These are phyloP conservation scores for Flueggea neowawraea DNA, from an alignment of 441 rosid species.

Conservation along the genomic window DNA sequence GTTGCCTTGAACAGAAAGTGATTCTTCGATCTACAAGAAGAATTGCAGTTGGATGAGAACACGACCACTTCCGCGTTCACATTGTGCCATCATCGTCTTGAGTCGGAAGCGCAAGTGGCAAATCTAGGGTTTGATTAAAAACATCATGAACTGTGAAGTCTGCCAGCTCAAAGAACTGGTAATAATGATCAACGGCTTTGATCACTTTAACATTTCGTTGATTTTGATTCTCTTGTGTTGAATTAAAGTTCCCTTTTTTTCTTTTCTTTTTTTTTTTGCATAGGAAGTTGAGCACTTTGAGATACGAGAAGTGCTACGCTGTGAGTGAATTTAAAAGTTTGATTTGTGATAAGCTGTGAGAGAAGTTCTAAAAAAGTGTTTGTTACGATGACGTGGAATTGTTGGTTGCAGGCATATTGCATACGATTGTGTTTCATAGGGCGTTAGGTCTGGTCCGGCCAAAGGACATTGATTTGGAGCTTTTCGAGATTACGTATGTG, in stretches of 20 bases:
- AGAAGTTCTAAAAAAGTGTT: no score
- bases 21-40: no score
- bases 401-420: conserved; percentile 66
- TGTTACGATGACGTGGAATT: conserved; percentile 11
- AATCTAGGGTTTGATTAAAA: no score
- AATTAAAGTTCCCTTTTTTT: not conserved
- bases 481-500: conserved; percentile 90
- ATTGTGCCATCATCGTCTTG: no score
- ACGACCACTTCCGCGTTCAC: no score
- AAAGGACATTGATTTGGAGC: conserved; percentile 86
- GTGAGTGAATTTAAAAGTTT: no score
- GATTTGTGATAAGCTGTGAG: no score
- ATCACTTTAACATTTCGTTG: not conserved
- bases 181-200: conserved; percentile 6
- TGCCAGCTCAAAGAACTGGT: conserved; percentile 97
- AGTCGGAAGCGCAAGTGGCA: no score
- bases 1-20: no score
- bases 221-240: not conserved
- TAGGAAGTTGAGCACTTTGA: conserved; percentile 92
- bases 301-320: conserved; percentile 83
- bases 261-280: no score
- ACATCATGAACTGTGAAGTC: conserved; percentile 92
- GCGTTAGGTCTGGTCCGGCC: conserved; percentile 94
- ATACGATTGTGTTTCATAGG: conserved; percentile 84
- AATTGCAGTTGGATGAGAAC: no score